Base-by-base conservation (phyloP, 1,284 basidiomycete genomes). In the Ceratobasidium sp. region DNA sequence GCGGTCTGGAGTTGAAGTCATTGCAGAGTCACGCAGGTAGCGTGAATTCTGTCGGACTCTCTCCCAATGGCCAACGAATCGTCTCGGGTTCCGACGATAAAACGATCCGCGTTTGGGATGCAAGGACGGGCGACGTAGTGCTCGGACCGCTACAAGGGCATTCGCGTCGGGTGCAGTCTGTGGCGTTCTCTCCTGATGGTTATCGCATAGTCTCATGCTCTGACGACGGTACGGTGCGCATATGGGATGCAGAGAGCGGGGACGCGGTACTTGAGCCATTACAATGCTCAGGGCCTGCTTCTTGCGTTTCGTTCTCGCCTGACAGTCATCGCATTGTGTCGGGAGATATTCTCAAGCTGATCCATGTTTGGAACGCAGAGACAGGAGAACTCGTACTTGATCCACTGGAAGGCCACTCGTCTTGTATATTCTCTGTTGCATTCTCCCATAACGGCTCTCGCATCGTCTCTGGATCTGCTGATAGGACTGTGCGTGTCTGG, bases 331-430 rank as follows among this genome's bases (percentile, higher is more conserved):
- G 64, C 29, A 46, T 46, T n/a, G 8, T n/a, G 17, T 13, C 19
- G 8, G n/a, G 19, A 2, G 19, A 15, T 37, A 19, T 19, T 40
- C 32, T 37, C 37, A 9, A 9, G 8, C 25, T 13, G 19, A 25
- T 32, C 25, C 70, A 73, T 51, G 15, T 51, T 40, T 40, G 37
- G 37, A 9, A 40, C 37, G 37, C 37, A 40, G 37, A 40, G 62
- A 77, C 51, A 65, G 34, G 52, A 68, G 22, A 25, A 25, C 68
- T 29, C 29, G 65, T 29, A 29, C 76, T 37, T 29, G 68, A 49
- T 17, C 57, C 73, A 15, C 32, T 76, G 17, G 62, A 76, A n/a
- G 75, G 77, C 9, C 76, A 77, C 46, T 76, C 76, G 25, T 22
- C 44, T 40, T 15, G 32, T 7, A 62, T 77, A 22, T 22, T 1